Conservation (phyloP, 2,329 filamentous ascomycete species). For the Dendrostoma leiphaemia region DNA sequence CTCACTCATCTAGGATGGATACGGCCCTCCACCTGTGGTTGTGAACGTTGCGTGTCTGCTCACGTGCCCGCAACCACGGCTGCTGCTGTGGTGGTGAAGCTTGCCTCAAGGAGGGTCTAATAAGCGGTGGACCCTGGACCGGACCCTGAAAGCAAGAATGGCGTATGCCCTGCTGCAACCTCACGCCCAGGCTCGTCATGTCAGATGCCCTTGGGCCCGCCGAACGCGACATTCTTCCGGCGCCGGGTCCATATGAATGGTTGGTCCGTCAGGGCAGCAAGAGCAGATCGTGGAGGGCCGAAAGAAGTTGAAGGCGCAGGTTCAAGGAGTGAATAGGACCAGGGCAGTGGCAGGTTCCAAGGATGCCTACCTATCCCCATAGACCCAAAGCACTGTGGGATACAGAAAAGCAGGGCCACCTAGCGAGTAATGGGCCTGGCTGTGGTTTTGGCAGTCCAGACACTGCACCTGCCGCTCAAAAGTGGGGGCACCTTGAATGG, state of each 20-base stretch:
- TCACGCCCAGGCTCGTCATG: conserved; percentile 1
- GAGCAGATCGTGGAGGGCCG: not conserved
- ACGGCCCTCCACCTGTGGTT: conserved; percentile 59
- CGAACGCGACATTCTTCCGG: conserved; percentile 17
- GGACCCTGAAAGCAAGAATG: too few relatives aligned
- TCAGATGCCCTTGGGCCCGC: conserved; percentile 13
- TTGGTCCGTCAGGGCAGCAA: not conserved
- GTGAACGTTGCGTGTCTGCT: conserved; percentile 23
- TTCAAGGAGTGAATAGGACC: not conserved
- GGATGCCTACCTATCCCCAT: too few relatives aligned
- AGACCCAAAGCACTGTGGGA: not conserved
- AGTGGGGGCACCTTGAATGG: too few relatives aligned
- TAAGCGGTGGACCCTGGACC: not conserved
- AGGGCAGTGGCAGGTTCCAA: not conserved
- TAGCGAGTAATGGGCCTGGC: too few relatives aligned
- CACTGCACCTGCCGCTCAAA: too few relatives aligned
- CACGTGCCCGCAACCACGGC: conserved; percentile 7
- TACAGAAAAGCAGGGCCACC: too few relatives aligned
- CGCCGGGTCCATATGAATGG: conserved; percentile 15
- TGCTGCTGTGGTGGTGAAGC: not conserved
- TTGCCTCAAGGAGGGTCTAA: not conserved
- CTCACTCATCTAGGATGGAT: conserved; percentile 66
- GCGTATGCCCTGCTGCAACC: not conserved
- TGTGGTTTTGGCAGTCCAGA: too few relatives aligned
- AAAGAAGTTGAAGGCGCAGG: not conserved